Conservation (phyloP, 2,329 filamentous ascomycete genomes). For the Fusarium poae region DNA sequence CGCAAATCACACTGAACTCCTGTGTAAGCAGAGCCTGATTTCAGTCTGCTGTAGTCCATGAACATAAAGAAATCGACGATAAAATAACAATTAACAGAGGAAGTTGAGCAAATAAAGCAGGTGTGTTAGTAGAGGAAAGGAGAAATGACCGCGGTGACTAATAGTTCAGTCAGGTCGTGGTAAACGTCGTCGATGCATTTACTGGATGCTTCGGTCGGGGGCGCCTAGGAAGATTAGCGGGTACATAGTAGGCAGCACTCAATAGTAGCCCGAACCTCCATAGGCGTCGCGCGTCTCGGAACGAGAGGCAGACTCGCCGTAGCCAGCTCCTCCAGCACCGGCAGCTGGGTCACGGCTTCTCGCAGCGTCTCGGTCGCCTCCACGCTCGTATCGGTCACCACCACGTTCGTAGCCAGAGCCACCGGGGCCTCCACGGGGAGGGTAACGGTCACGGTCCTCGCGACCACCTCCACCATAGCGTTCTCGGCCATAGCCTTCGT, state of each 20-base stretch:
- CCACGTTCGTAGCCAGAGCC: constrained; percentile 61
- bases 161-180: constrained; percentile 34
- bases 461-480: constrained; percentile 56
- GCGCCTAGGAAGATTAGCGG: constrained; percentile 52
- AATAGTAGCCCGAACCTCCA: constrained; percentile 55
- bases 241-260: constrained; percentile 34
- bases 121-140: constrained; percentile 47
- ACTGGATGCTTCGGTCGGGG: constrained; percentile 50
- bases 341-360: constrained; percentile 57
- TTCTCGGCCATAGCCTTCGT: constrained; percentile 56
- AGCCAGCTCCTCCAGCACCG: constrained; percentile 54
- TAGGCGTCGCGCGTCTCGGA: constrained; percentile 61
- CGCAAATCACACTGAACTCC: constrained; percentile 56
- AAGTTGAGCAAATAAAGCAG: constrained; percentile 48
- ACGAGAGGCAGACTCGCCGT: constrained; percentile 59
- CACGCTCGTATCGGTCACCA: constrained; percentile 62
- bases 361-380: constrained; percentile 56
- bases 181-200: constrained; percentile 30
- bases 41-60: constrained; percentile 50
- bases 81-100: constrained; percentile 45
- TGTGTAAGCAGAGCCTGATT: constrained; percentile 53
- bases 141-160: constrained; percentile 42
- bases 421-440: constrained; percentile 54
- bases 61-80: constrained; percentile 47
- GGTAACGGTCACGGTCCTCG: constrained; percentile 61